phyloP scores from a whole-genome alignment of 306 rosid genomes.

The Vigna mungo region DNA sequence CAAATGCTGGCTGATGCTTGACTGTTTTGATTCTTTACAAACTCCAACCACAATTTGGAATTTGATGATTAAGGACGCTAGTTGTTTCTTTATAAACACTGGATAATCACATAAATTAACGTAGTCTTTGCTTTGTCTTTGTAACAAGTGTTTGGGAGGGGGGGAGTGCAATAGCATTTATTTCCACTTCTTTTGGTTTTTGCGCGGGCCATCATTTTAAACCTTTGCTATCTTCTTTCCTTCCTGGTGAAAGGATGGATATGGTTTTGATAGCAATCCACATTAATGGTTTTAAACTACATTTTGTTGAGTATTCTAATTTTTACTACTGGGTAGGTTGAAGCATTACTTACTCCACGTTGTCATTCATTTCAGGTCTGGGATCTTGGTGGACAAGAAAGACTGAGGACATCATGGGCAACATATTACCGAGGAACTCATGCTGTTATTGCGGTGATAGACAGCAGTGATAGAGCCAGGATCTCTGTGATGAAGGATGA shows the following conservation, averaged over 20 bases:
- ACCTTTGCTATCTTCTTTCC: not conserved
- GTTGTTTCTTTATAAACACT: not conserved
- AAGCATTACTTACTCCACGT: constrained; percentile 16
- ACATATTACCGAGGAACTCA: constrained; percentile 96
- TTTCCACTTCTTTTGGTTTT: too few species aligned
- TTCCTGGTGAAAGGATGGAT: constrained; percentile 1
- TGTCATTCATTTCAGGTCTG: constrained; percentile 70
- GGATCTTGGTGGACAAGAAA: constrained; percentile 99
- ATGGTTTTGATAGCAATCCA: not conserved
- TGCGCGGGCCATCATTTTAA: not conserved
- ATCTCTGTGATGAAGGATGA: constrained; percentile 93
- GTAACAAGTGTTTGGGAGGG: not conserved
- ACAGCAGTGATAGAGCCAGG: constrained; percentile 94
- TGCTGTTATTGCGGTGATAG: constrained; percentile 89
- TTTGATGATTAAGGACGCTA: not conserved
- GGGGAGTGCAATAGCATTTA: not conserved
- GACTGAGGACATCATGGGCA: constrained; percentile 97
- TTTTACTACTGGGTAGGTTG: constrained; percentile 3
- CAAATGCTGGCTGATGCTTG: not conserved
- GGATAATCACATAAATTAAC: constrained; percentile 2
- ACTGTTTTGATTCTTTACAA: constrained; percentile 21
- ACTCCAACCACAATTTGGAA: constrained; percentile 4
- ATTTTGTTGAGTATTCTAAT: constrained; percentile 20
- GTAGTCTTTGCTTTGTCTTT: constrained; percentile 15
- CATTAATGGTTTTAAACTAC: not conserved